phyloP scores from a whole-genome alignment of 169 alveolate species.

The Blepharisma undulans region DNA sequence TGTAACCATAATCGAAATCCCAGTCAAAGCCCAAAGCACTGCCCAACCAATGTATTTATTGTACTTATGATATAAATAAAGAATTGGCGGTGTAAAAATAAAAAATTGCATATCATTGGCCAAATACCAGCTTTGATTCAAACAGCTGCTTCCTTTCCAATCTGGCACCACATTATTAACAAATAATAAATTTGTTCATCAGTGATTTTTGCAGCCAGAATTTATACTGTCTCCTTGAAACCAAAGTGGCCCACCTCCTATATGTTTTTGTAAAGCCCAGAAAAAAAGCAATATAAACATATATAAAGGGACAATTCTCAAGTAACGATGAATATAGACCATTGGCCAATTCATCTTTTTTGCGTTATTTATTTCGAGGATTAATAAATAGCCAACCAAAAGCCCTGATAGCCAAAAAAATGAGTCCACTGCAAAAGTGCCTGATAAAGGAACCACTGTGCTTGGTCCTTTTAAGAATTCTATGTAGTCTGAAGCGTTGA shows the following conservation, averaged over 20 bases:
- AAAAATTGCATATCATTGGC: conserved; percentile 62
- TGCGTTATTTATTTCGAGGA: conserved; percentile 17
- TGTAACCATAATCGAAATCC: neutral
- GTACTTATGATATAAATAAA: neutral
- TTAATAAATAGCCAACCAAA: conserved; percentile 43
- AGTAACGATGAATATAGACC: conserved; percentile 25
- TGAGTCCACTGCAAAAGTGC: conserved; percentile 51
- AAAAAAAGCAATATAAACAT: conserved; percentile 43
- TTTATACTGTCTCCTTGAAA: neutral
- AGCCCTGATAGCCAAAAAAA: conserved; percentile 68
- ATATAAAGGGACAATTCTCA: neutral
- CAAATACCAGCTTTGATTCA: conserved; percentile 49
- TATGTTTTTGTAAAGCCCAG: conserved; percentile 36
- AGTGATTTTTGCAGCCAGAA: conserved; percentile 52
- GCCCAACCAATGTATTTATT: conserved; percentile 4
- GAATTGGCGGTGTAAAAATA: neutral
- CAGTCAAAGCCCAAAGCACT: neutral
- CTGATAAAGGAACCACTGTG: neutral
- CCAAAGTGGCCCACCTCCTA: conserved; percentile 72
- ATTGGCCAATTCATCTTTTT: neutral
- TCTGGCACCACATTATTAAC: conserved; percentile 56
- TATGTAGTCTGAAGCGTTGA: neutral
- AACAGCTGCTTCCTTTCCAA: conserved; percentile 34
- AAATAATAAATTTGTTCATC: conserved; percentile 64
- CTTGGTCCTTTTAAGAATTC: neutral